Conservation (phyloP, 2,329 filamentous ascomycete genomes). For the Chrysoporthe puriensis region DNA sequence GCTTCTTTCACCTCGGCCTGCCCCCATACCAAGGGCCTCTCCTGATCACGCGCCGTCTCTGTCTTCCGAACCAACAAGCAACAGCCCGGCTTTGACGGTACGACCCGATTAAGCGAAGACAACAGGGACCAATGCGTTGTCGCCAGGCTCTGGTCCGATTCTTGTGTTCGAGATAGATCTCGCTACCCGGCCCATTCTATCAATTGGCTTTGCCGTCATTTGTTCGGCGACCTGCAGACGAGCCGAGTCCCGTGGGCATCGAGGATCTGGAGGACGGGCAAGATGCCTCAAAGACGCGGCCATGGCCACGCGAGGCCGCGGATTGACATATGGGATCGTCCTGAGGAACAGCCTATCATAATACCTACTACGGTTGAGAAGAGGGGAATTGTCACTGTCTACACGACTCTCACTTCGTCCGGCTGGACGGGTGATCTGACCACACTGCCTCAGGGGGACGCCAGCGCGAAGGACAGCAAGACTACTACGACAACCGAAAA, state of each 20-base stretch:
- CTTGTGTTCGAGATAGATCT: constrained; percentile 12
- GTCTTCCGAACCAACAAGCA: constrained; percentile 13
- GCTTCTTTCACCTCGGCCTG: neutral
- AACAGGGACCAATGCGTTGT: constrained; percentile 17
- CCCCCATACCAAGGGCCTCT: neutral
- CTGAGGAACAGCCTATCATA: neutral
- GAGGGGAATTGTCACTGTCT: constrained; percentile 35
- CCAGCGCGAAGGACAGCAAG: constrained; percentile 30
- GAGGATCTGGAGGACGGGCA: constrained; percentile 2
- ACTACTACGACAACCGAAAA: constrained; percentile 13
- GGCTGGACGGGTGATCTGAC: constrained; percentile 26
- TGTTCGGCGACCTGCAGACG: neutral
- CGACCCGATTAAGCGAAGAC: neutral
- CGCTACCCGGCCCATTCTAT: constrained; percentile 1
- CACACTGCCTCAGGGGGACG: constrained; percentile 30
- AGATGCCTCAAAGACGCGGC: constrained; percentile 24
- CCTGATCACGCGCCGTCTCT: neutral
- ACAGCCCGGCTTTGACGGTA: constrained; percentile 1
- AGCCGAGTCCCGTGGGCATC: neutral
- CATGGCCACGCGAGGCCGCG: constrained; percentile 21
- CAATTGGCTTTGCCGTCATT: neutral
- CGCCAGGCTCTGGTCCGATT: neutral
- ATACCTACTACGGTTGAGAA: constrained; percentile 8
- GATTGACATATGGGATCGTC: neutral
- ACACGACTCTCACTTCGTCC: constrained; percentile 36